A percentile compares a stretch with the other conserved stretches of the same genome.
Evolutionary conservation across 306 rosid genomes (phyloP).

Genomic region (Acacia crassicarpa): DNA sequence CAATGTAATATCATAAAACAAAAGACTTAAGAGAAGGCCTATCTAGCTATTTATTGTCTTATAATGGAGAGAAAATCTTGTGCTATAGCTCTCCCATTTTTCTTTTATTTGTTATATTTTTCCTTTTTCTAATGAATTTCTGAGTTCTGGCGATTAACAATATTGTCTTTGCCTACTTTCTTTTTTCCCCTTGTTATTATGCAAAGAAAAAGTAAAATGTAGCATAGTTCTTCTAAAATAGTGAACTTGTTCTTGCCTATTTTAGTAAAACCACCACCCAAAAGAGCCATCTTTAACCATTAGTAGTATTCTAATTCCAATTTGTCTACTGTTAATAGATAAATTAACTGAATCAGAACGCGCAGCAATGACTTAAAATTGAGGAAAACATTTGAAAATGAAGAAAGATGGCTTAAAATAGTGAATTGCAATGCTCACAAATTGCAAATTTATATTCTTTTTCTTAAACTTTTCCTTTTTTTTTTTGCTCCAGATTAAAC

Average conservation of each 20-base stretch:
- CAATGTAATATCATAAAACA: conserved; percentile 25
- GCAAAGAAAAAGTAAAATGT: conserved; percentile 23
- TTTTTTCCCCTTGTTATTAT: conserved; percentile 1
- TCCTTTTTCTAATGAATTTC: conserved; percentile 36
- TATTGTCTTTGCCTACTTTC: conserved; percentile 39
- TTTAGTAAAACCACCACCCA: not conserved
- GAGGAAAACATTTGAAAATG: not conserved
- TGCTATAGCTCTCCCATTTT: conserved; percentile 38
- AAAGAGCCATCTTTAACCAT: not conserved
- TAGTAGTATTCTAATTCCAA: not conserved
- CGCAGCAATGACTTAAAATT: not conserved
- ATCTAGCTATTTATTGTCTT: conserved; percentile 29
- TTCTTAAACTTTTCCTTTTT: no score
- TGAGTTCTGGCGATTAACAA: conserved; percentile 32
- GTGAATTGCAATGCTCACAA: not conserved
- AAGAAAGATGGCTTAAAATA: no score
- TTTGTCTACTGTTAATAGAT: not conserved
- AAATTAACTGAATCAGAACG: not conserved
- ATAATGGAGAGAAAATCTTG: conserved; percentile 36
- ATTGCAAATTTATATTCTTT: not conserved
- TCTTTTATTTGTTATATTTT: not conserved
- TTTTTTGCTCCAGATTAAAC: no score
- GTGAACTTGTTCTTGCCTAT: not conserved
- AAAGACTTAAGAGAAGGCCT: conserved; percentile 31
- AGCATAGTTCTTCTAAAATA: not conserved